Conservation (phyloP, 2,329 filamentous ascomycete species). For the Monosporascus sp. region DNA sequence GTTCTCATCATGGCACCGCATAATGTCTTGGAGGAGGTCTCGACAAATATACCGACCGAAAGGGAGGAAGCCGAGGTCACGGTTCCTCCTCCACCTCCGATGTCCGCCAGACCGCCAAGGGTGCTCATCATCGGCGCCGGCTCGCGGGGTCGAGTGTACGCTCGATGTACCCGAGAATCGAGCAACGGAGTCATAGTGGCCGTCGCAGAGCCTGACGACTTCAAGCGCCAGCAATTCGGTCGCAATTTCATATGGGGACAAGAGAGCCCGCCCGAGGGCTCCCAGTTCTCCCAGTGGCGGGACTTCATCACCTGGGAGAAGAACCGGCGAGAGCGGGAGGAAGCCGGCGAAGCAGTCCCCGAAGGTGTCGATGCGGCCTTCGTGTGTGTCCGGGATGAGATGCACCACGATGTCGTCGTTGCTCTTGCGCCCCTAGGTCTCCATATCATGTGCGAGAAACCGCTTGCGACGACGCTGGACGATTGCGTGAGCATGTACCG, state of each 20-base stretch:
- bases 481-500: constrained; percentile 75
- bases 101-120: constrained; percentile 51
- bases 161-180: constrained; percentile 58
- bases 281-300: constrained; percentile 69
- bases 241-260: constrained; percentile 67
- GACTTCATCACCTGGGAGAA: constrained; percentile 72
- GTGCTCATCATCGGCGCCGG: constrained; percentile 81
- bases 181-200: constrained; percentile 67
- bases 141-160: constrained; percentile 72
- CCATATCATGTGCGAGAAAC: constrained; percentile 95
- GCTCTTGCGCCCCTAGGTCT: constrained; percentile 65
- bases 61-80: constrained; percentile 21
- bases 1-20: constrained; percentile 22
- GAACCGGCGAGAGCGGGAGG: constrained; percentile 49
- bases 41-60: constrained; percentile 3
- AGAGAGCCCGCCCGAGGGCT: constrained; percentile 46
- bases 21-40: constrained; percentile 16
- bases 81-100: constrained; percentile 35
- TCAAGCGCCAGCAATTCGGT: constrained; percentile 70
- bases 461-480: constrained; percentile 70
- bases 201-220: constrained; percentile 75
- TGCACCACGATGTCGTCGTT: constrained; percentile 76
- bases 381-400: constrained; percentile 75
- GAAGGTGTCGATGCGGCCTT: constrained; percentile 59
- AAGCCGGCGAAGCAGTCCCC: constrained; percentile 43